A percentile compares a stretch with the other conserved stretches of the same genome.
These are phyloP conservation scores for Gossypium bickii DNA, from an alignment of 345 rosid species.

Conservation along the genomic window DNA sequence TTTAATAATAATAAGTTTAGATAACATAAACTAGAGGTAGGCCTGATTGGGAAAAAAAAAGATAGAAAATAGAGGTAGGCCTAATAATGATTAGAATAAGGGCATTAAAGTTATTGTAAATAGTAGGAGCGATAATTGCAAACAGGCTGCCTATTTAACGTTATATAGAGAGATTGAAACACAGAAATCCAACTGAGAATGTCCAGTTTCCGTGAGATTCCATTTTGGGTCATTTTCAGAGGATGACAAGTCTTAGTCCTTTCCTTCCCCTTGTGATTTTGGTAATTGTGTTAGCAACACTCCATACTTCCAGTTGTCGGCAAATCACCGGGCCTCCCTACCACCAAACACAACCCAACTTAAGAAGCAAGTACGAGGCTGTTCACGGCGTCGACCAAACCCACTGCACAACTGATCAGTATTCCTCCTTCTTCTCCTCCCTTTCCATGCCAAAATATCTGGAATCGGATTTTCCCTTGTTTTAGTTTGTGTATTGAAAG, in stretches of 20 bases:
- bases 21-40: no score
- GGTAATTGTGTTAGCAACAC: slow-evolving; percentile 14
- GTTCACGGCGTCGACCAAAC: slow-evolving; percentile 33
- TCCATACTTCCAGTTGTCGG: slow-evolving; percentile 27
- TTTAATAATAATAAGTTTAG: no score
- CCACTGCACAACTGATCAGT: slow-evolving; percentile 47
- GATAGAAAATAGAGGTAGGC: background rate
- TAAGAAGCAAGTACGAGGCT: slow-evolving; percentile 5
- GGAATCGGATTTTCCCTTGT: slow-evolving; percentile 15
- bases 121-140: background rate
- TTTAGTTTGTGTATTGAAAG: background rate
- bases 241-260: slow-evolving; percentile 20
- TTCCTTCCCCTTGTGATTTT: slow-evolving; percentile 18
- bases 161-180: slow-evolving; percentile 11
- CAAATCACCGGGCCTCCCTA: background rate
- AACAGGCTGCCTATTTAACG: background rate
- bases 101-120: background rate
- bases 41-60: no score
- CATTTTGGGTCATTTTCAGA: background rate
- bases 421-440: background rate
- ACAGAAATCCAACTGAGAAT: background rate
- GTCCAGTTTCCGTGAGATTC: background rate
- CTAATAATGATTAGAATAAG: slow-evolving; percentile 11
- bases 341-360: slow-evolving; percentile 12
- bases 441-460: background rate